Conservation (phyloP, 257 asterid genomes). For the Cordia subcordata region DNA sequence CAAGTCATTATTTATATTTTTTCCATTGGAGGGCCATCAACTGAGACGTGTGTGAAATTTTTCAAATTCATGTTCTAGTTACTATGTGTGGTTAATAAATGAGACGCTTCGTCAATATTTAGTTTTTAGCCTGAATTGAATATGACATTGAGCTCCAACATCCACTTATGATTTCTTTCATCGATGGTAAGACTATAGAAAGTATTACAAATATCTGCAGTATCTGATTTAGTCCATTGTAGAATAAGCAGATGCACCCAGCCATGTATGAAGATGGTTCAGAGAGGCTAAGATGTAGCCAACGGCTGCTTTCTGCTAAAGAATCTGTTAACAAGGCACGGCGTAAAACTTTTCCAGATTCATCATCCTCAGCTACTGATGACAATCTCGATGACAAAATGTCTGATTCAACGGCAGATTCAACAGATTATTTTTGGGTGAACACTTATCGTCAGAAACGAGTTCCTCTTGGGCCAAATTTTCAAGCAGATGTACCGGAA, state of each 20-base stretch:
- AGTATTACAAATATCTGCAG: background rate
- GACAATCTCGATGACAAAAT: constrained; percentile 3
- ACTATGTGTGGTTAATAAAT: too few species aligned
- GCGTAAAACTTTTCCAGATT: background rate
- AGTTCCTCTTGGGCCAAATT: constrained; percentile 35
- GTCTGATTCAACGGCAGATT: constrained; percentile 29
- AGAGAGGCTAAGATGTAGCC: constrained; percentile 65
- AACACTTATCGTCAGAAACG: constrained; percentile 22
- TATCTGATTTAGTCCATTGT: constrained; percentile 16
- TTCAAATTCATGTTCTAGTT: too few species aligned
- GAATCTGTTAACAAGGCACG: constrained; percentile 32
- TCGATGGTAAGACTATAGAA: background rate
- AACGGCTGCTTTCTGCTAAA: constrained; percentile 53
- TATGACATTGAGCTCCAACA: too few species aligned
- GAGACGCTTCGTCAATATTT: too few species aligned
- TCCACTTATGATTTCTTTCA: background rate
- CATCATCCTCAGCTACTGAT: constrained; percentile 4
- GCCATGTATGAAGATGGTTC: constrained; percentile 59
- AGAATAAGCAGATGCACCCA: constrained; percentile 91
- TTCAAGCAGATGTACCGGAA: constrained; percentile 50
- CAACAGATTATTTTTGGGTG: constrained; percentile 21
- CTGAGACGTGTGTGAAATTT: too few species aligned
- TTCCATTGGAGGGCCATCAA: too few species aligned
- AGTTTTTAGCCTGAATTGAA: too few species aligned
- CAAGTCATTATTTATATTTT: too few species aligned